Percentiles rank a stretch among this genome's conserved stretches.
Evolutionary conservation across 1,139 yeast species (phyloP).

Genomic region (Debaryomycetaceae sp.): DNA sequence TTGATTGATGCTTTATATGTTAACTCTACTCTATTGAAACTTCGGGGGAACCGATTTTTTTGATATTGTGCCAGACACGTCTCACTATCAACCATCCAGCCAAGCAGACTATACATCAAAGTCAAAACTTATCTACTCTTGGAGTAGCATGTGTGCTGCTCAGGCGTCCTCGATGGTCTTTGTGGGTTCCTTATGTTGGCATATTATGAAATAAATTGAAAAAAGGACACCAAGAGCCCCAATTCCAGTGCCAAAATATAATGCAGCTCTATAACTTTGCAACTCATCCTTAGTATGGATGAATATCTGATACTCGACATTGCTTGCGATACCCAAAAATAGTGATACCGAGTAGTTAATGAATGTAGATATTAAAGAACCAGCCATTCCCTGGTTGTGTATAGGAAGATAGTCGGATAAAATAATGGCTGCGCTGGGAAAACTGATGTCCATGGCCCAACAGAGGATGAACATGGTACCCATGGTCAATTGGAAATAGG

Average conservation of each 20-base stretch:
- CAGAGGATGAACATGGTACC: conserved; percentile 49
- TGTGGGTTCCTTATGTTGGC: conserved; percentile 17
- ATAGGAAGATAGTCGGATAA: conserved; percentile 49
- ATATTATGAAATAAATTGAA: conserved; percentile 26
- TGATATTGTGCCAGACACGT: conserved; percentile 5
- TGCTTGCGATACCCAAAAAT: conserved; percentile 49
- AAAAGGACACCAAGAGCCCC: conserved; percentile 33
- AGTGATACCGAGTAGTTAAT: conserved; percentile 53
- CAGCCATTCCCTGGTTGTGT: conserved; percentile 59
- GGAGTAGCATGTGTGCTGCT: too few species aligned
- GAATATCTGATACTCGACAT: conserved; percentile 41
- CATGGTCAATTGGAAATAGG: conserved; percentile 42
- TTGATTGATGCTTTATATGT: background rate
- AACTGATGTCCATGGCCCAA: conserved; percentile 60
- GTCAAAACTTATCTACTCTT: too few species aligned
- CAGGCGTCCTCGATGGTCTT: conserved; percentile 7
- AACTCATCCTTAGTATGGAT: conserved; percentile 20
- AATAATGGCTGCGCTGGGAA: conserved; percentile 55
- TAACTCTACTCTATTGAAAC: background rate
- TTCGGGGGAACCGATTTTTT: background rate
- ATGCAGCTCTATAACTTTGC: conserved; percentile 41
- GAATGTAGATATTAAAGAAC: conserved; percentile 53
- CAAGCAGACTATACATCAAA: too few species aligned
- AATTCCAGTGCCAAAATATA: conserved; percentile 40
- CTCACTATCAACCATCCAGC: background rate